Conservation (phyloP, 331 rosid genomes). For the Rhamnella rubrinervis region DNA sequence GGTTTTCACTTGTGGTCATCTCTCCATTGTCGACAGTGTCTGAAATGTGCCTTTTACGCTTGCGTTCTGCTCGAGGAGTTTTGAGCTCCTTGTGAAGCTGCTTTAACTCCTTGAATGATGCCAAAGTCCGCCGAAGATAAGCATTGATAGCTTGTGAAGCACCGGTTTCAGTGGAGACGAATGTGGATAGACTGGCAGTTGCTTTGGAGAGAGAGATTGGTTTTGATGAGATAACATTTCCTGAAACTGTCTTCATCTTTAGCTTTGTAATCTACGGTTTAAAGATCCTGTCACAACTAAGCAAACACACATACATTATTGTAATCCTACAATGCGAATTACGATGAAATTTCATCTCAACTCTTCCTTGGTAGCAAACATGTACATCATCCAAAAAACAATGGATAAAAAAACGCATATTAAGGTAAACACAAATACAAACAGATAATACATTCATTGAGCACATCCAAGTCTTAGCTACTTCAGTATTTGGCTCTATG, state of each 20-base stretch:
- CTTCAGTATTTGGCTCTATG: too few relatives aligned
- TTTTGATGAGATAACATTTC: conserved; percentile 33
- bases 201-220: conserved; percentile 50
- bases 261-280: not conserved
- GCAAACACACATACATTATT: too few relatives aligned
- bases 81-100: conserved; percentile 42
- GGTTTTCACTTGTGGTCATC: conserved; percentile 9
- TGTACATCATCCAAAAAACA: too few relatives aligned
- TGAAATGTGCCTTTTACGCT: conserved; percentile 6
- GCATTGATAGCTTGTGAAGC: conserved; percentile 32
- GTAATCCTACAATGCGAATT: too few relatives aligned
- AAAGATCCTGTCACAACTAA: too few relatives aligned
- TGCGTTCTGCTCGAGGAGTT: conserved; percentile 12
- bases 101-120: conserved; percentile 47
- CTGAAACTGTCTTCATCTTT: conserved; percentile 37
- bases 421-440: too few relatives aligned
- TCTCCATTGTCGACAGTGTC: conserved; percentile 18
- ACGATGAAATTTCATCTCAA: too few relatives aligned
- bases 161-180: conserved; percentile 31
- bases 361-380: too few relatives aligned
- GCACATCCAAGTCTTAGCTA: too few relatives aligned
- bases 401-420: too few relatives aligned
- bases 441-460: too few relatives aligned
- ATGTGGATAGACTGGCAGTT: conserved; percentile 36
- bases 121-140: conserved; percentile 44